Conservation (phyloP, 129 eudicot genomes). For the Tagetes erecta region DNA sequence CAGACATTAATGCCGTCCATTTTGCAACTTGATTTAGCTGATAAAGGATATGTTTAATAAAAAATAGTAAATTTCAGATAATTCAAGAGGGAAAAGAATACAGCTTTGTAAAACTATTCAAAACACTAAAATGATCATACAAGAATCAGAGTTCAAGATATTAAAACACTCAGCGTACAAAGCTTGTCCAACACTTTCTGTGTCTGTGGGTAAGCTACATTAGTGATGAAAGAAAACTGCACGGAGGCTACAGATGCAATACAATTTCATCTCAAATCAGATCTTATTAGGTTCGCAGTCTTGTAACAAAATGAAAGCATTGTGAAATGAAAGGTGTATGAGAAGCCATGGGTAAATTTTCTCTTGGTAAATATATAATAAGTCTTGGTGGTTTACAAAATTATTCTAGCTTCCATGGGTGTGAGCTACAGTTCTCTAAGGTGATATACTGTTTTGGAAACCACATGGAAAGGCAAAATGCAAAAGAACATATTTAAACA, state of each 20-base stretch:
- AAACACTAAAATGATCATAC: slow-evolving; percentile 10
- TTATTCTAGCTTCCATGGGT: not conserved
- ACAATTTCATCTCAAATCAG: not conserved
- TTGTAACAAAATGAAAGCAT: slow-evolving; percentile 1
- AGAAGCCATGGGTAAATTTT: slow-evolving; percentile 7
- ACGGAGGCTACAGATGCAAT: slow-evolving; percentile 2
- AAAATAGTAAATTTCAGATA: slow-evolving; percentile 19
- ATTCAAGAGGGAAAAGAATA: slow-evolving; percentile 5
- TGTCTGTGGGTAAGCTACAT: not conserved
- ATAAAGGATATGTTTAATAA: slow-evolving; percentile 36
- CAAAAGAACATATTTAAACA: not conserved
- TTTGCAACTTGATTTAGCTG: slow-evolving; percentile 40
- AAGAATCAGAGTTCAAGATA: not conserved
- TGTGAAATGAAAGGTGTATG: not conserved
- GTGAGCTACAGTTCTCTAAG: not conserved
- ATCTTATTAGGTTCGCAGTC: not conserved
- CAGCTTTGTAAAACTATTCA: not conserved
- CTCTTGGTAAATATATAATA: not conserved
- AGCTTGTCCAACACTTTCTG: not conserved
- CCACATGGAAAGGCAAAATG: not conserved
- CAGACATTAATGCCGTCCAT: slow-evolving; percentile 41
- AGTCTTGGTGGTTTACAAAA: not conserved
- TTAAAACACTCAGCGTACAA: not conserved
- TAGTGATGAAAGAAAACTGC: not conserved
- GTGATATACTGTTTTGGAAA: not conserved